phyloP scores from a whole-genome alignment of 2,329 filamentous ascomycete species.

The Cyphellophora attinorum region DNA sequence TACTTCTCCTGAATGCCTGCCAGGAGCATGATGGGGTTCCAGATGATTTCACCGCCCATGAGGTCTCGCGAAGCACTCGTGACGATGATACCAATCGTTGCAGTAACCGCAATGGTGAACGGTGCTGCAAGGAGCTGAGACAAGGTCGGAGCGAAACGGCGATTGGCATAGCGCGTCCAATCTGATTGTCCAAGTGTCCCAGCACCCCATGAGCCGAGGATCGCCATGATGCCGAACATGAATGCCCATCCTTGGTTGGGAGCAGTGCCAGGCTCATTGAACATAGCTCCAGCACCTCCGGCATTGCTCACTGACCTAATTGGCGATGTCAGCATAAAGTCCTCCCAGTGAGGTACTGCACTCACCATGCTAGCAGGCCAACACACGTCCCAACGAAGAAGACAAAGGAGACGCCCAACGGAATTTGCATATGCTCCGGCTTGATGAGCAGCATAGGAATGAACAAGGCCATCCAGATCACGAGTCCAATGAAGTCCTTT shows the following conservation, averaged over 20 bases:
- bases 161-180: constrained; percentile 20
- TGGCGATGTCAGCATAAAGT: too few relatives aligned
- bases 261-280: constrained; percentile 11
- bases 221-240: constrained; percentile 20
- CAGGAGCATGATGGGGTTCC: constrained; percentile 31
- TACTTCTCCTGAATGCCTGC: constrained; percentile 24
- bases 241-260: constrained; percentile 16
- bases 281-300: constrained; percentile 16
- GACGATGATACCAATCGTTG: constrained; percentile 28
- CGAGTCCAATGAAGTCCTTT: constrained; percentile 20
- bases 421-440: constrained; percentile 17
- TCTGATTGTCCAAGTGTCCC: constrained; percentile 20
- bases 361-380: constrained; percentile 16
- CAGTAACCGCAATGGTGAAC: constrained; percentile 27
- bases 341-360: too few relatives aligned
- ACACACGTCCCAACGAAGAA: constrained; percentile 15
- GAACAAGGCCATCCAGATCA: constrained; percentile 19
- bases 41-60: constrained; percentile 24
- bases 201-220: constrained; percentile 19
- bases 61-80: constrained; percentile 23
- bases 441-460: constrained; percentile 16
- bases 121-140: constrained; percentile 23
- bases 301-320: constrained; percentile 10
- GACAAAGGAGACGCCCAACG: constrained; percentile 18
- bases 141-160: constrained; percentile 19